Evolutionary conservation across 106 monocot genomes (phyloP).

Genomic region (Hemerocallis citrina): DNA sequence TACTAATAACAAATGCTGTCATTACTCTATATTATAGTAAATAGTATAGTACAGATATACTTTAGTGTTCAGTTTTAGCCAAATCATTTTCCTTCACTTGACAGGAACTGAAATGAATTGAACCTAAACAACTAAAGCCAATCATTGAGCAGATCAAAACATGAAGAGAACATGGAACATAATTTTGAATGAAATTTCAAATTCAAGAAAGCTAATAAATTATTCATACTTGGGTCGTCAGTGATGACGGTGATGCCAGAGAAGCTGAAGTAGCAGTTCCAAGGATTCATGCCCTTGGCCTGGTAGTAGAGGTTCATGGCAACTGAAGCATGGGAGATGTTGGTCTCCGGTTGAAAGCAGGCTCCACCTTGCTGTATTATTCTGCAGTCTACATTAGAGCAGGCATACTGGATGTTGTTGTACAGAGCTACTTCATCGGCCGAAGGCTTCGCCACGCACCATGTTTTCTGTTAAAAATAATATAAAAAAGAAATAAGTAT

Average conservation of each 20-base stretch:
- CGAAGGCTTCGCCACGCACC: slow-evolving; percentile 37
- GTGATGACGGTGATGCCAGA: slow-evolving; percentile 17
- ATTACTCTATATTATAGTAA: too few relatives aligned
- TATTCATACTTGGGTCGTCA: slow-evolving; percentile 30
- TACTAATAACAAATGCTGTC: too few relatives aligned
- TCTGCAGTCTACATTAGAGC: slow-evolving; percentile 20
- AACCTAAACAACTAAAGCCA: too few relatives aligned
- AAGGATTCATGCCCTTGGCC: slow-evolving; percentile 18
- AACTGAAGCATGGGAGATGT: slow-evolving; percentile 26
- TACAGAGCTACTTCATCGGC: slow-evolving; percentile 13
- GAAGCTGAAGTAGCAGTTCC: slow-evolving; percentile 26
- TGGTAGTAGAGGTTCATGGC: slow-evolving; percentile 37
- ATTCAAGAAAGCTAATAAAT: too few relatives aligned
- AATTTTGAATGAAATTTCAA: too few relatives aligned
- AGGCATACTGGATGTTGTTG: slow-evolving; percentile 21
- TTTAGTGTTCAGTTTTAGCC: too few relatives aligned
- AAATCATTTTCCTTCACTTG: too few relatives aligned
- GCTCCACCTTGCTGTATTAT: slow-evolving; percentile 11
- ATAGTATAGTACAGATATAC: too few relatives aligned
- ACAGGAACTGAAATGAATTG: too few relatives aligned
- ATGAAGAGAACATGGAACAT: too few relatives aligned
- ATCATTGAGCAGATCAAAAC: too few relatives aligned
- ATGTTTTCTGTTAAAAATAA: slow-evolving; percentile 19
- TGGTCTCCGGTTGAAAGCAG: slow-evolving; percentile 25
- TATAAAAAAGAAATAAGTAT: too few relatives aligned